Evolutionary conservation across 768 basidiomycete genomes (phyloP), one percentile per base, ranked within the genome.

Genomic region (Tubosaeta brunneosetosa): DNA sequence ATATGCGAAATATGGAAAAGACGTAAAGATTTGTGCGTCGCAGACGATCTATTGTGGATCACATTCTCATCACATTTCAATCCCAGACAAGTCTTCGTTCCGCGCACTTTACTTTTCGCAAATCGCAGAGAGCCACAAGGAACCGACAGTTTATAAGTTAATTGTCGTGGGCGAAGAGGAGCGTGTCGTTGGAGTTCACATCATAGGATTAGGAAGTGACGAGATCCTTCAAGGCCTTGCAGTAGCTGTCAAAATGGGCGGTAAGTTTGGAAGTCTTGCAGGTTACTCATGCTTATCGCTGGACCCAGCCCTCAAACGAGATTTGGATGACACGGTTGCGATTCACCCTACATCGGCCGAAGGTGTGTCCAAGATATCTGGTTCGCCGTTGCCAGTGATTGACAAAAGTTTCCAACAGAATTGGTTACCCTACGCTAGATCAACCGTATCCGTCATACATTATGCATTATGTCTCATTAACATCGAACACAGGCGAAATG

Each of bases 191-290:
- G 97, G 97, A 11, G 73, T 97, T 42, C 97, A 98, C 71, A 83
- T 97, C 58, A 83, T 98, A 52, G 97, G 97, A 7, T 64, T 77
- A 55, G 97, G 97, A 40, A 89, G 87, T 62, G 97, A 99, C 66
- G 97, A 99, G 72, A 82, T 88, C 60, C 72, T 94, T 73, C 97
- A 99, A 77, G 95, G 95, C 57, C 97, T 97, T 70, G 91, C 75
- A 2, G 92, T 98, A n/a, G 97, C 97, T 12, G 77, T 99, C 61
- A 98, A 97, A 77, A 95, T 98, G 95, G 89, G 89, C 19, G 80
- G 77, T 80, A 61, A 11, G 77, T 70, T 10, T 32, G 9, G 7
- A 47, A 38, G 36, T 22, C 2, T 7, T 12, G 13, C 17, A 6
- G 14, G 32, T 32, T 22, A 14, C 45, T 19, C n/a, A 25, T 8